Base-by-base conservation (phyloP, 371 early-diverging fungal genomes). In the Rozella allomycis region DNA sequence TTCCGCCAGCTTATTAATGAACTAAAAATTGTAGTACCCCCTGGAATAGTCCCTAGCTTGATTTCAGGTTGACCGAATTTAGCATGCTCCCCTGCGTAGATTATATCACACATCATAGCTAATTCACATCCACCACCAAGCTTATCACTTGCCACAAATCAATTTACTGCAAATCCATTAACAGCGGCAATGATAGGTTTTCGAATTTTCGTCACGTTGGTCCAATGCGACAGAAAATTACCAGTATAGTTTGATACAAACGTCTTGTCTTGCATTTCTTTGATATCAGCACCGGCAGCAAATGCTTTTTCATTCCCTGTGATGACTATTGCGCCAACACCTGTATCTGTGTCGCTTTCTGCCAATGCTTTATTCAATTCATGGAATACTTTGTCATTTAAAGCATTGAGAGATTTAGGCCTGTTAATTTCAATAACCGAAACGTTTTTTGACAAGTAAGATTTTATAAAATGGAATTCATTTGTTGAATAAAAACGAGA, bases 281-380 rank as follows among this genome's bases (percentile, higher is more conserved):
- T 87, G 55, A 94, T 94, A 52, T 94, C 96, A 31, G 96, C 96
- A 33, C 94, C 94, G 33, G 94, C 91, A 33, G 93, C 91, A 70
- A 91, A 93, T 8, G 87, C 88, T 51, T 76, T 78, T 49, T 83
- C 78, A 49, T 74, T 78, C 30, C 96, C 96, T 25, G 96, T 94
- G 26, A 94, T 47, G 29, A 94, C 88, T 34, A 91, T 70, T 29
- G 87, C 81, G 41, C 88, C 86, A 40, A 93, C 69, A 18, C 49
- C 50, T 3, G 49, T 45, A 47, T 88, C 77, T 25, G 50, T 50
- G 45, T 94, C 90, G 40, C 72, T 74, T 21, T 56, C 59, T 31
- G 55, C 55, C 23, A 94, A 55, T n/a, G 75, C 84, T 14, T 77
- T 69, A 57, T 87, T 85, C 35, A 94, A 57, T 52, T 94, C 96